Conservation (phyloP, 331 rosid species). For the Acacia pycnantha region DNA sequence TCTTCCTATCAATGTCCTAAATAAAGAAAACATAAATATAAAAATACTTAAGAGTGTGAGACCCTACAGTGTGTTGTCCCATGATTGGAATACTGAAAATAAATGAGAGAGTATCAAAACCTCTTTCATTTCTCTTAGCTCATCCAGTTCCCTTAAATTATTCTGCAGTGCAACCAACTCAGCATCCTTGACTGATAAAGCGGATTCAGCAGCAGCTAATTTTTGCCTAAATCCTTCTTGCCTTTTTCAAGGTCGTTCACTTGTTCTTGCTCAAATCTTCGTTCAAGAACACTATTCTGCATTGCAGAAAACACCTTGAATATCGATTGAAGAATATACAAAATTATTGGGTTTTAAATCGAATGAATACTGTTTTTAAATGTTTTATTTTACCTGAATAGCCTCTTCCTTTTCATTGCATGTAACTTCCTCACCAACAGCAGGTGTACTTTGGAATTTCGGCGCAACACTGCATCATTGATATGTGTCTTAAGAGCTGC, state of each 20-base stretch:
- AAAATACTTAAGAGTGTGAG: background rate
- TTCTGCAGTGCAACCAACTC: slow-evolving; percentile 64
- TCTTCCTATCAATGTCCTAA: slow-evolving; percentile 95
- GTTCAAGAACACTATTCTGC: slow-evolving; percentile 60
- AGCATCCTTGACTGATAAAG: slow-evolving; percentile 57
- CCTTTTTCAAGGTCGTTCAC: slow-evolving; percentile 67
- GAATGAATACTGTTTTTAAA: slow-evolving; percentile 16
- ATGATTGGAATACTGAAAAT: background rate
- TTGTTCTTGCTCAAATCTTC: slow-evolving; percentile 59
- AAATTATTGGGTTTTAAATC: slow-evolving; percentile 8
- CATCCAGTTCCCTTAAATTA: slow-evolving; percentile 81
- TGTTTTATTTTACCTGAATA: slow-evolving; percentile 61
- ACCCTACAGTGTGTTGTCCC: background rate
- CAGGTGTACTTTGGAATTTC: slow-evolving; percentile 86
- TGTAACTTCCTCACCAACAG: slow-evolving; percentile 51
- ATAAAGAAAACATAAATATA: slow-evolving; percentile 17
- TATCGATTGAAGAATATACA: background rate
- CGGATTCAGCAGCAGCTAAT: slow-evolving; percentile 51
- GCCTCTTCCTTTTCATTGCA: slow-evolving; percentile 74
- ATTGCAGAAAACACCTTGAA: slow-evolving; percentile 32
- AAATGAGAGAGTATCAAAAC: slow-evolving; percentile 37
- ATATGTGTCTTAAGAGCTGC: slow-evolving; percentile 98
- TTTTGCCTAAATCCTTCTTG: slow-evolving; percentile 53
- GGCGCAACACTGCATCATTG: slow-evolving; percentile 93
- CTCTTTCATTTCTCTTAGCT: slow-evolving; percentile 97